phyloP scores from a whole-genome alignment of 2,329 filamentous ascomycete genomes.

The Ophiostoma fasciatum region DNA sequence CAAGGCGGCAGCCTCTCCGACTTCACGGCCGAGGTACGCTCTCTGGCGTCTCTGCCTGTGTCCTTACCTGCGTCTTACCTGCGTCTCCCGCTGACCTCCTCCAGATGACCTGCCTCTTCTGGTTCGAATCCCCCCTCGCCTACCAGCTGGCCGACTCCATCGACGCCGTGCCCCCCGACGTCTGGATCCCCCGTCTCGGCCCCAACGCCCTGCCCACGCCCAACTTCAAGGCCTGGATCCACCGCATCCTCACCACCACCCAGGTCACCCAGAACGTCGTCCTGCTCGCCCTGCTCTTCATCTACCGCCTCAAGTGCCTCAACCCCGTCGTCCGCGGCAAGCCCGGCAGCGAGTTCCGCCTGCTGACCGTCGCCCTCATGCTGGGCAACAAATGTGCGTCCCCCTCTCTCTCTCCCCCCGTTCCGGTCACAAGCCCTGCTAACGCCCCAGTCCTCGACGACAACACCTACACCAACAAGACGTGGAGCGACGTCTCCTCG shows the following conservation, averaged over 20 bases:
- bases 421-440: too few species aligned
- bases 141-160: conserved; percentile 59
- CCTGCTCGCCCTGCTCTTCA: conserved; percentile 75
- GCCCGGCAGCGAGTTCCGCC: conserved; percentile 79
- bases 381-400: conserved; percentile 87
- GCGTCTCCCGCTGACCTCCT: conserved; percentile 1
- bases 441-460: conserved; percentile 85
- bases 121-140: conserved; percentile 83
- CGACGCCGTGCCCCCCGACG: conserved; percentile 24
- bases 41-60: not conserved
- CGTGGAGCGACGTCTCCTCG: conserved; percentile 93
- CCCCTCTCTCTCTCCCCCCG: too few species aligned
- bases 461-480: conserved; percentile 99
- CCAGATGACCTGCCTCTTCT: conserved; percentile 90
- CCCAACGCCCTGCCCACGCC: conserved; percentile 60
- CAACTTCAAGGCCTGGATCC: conserved; percentile 87
- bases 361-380: conserved; percentile 93
- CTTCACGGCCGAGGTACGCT: conserved; percentile 63
- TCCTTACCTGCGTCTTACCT: not conserved
- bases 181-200: conserved; percentile 39
- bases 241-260: conserved; percentile 78
- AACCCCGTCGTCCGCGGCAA: conserved; percentile 85
- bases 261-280: conserved; percentile 96
- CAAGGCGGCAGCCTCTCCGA: conserved; percentile 64
- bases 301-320: conserved; percentile 81